Percentiles rank a stretch among this genome's conserved stretches.
phyloP scores from a whole-genome alignment of 1,284 basidiomycete species.

The Naganishia cerealis region DNA sequence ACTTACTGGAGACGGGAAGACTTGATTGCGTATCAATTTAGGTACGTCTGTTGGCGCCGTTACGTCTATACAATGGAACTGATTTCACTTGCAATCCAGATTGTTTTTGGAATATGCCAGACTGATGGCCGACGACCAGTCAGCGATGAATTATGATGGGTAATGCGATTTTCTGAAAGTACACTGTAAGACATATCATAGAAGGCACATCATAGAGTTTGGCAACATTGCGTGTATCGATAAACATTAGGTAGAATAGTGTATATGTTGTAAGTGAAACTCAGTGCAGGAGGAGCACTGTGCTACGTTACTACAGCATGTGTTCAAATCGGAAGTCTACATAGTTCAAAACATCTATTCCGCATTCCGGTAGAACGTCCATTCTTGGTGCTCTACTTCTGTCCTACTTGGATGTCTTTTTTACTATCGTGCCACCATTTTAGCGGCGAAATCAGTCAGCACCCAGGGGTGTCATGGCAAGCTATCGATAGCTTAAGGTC shows the following conservation, averaged over 20 bases:
- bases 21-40: constrained; percentile 64
- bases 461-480: too few species aligned
- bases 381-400: too few species aligned
- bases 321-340: neutral
- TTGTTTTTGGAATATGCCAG: constrained; percentile 25
- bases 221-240: constrained; percentile 8
- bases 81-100: neutral
- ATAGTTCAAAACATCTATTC: neutral
- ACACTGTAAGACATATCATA: neutral
- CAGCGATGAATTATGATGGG: constrained; percentile 12
- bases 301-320: neutral
- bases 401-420: too few species aligned
- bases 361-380: neutral
- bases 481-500: too few species aligned
- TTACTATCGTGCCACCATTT: too few species aligned
- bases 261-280: constrained; percentile 1
- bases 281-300: neutral
- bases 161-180: neutral
- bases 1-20: constrained; percentile 66
- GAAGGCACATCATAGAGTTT: constrained; percentile 6
- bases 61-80: neutral
- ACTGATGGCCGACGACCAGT: constrained; percentile 9
- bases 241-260: neutral
- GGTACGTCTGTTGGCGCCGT: neutral
- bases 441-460: too few species aligned